Conservation (phyloP, 2,329 filamentous ascomycete genomes). For the Cladosporium sp. region DNA sequence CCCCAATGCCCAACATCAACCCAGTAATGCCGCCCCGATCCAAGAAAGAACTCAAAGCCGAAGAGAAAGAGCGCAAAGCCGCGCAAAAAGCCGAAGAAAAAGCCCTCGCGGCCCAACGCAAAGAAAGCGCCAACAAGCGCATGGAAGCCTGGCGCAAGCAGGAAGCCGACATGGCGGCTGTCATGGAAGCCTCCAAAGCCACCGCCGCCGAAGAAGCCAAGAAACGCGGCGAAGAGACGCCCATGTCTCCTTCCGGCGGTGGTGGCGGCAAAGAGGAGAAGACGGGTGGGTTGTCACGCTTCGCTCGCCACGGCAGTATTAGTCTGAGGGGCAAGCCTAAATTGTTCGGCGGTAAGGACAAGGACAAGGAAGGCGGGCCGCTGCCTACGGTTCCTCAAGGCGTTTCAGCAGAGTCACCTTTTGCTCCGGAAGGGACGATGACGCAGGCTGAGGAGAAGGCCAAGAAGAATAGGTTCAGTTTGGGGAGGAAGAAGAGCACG, state of each 20-base stretch:
- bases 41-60: constrained; percentile 61
- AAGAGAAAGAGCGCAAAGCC: constrained; percentile 56
- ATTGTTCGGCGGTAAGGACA: constrained; percentile 54
- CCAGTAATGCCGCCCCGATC: constrained; percentile 51
- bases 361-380: constrained; percentile 21
- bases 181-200: constrained; percentile 63
- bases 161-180: constrained; percentile 61
- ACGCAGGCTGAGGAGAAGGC: constrained; percentile 31
- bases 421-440: constrained; percentile 15
- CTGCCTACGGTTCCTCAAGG: constrained; percentile 21
- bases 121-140: constrained; percentile 37
- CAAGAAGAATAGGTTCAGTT: constrained; percentile 61
- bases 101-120: constrained; percentile 35
- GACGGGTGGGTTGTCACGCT: constrained; percentile 55
- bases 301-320: constrained; percentile 63
- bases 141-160: constrained; percentile 55
- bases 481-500: constrained; percentile 69
- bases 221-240: constrained; percentile 15
- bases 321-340: constrained; percentile 75
- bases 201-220: constrained; percentile 54
- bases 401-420: constrained; percentile 18
- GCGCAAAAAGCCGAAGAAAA: constrained; percentile 57
- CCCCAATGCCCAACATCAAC: constrained; percentile 41
- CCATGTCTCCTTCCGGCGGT: constrained; percentile 17
- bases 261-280: constrained; percentile 19